Base-by-base conservation (phyloP, 176 grass and related monocot genomes). In the Paspalum vaginatum region DNA sequence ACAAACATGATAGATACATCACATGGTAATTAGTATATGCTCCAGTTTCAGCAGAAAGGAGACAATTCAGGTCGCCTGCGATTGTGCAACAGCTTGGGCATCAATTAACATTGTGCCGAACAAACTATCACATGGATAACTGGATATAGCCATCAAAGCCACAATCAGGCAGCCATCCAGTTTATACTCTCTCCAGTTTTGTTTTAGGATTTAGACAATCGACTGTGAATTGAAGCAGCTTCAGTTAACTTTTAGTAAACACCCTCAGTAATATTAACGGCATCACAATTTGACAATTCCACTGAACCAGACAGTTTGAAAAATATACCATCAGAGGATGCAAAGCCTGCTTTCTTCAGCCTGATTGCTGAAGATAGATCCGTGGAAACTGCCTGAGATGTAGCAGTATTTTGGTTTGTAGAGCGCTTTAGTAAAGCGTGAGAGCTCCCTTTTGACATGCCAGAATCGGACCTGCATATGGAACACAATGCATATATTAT, bases 301-400 rank as follows among this genome's bases (percentile, higher is more conserved):
- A 79, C 11, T 52, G 15, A 41, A 80, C 3, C 17, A 75, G 54
- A 46, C 0, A 79, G 16, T 63, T 38, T 46, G 59, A 60, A 42
- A 66, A 71, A 8, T 73, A 20, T 87, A 94, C 92, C 92, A 43
- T 94, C 86, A 81, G 77, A 89, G 16, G 86, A 83, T 38, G 13
- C 70, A 84, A 63, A 66, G 17, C 65, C 76, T 42, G 84, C 75
- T 27, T 87, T 91, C 86, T 89, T 91, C 55, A 88, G 75, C 70
- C 83, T 87, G 48, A 83, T 43, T 24, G 83, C 59, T 72, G 81
- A 74, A 71, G 88, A 69, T 14, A 81, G 2, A 66, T 89, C 86
- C 3, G 69, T 56, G 2, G 81, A 20, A 48, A 61, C 57, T 51
- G 74, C 64, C 58, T 87, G 77, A 45, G 86, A 56, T 57, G 87